Evolutionary conservation across 2,329 filamentous ascomycete species (phyloP).

Genomic region (Ophiostoma ulmi): DNA sequence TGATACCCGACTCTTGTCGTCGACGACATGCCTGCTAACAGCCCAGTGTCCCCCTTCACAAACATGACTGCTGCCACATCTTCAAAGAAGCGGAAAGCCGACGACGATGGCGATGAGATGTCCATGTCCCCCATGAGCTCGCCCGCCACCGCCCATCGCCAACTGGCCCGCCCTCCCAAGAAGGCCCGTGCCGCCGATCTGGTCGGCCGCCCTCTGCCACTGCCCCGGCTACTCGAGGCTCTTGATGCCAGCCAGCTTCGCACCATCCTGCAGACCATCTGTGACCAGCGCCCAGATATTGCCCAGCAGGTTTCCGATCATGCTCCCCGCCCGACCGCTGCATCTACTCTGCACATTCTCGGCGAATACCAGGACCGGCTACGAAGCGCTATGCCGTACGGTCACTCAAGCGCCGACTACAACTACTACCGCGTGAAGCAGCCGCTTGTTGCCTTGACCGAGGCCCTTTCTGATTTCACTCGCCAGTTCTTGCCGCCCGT

Average conservation of each 20-base stretch:
- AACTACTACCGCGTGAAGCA: slow-evolving; percentile 89
- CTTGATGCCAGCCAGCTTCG: slow-evolving; percentile 80
- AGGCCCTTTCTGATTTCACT: slow-evolving; percentile 89
- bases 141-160: slow-evolving; percentile 65
- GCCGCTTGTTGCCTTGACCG: slow-evolving; percentile 71
- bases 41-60: slow-evolving; percentile 46
- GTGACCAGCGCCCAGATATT: slow-evolving; percentile 81
- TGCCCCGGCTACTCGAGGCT: slow-evolving; percentile 82
- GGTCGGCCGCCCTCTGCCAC: slow-evolving; percentile 49
- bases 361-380: slow-evolving; percentile 75
- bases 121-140: slow-evolving; percentile 81
- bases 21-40: slow-evolving; percentile 18
- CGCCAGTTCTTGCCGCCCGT: slow-evolving; percentile 91
- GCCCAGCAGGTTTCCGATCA: slow-evolving; percentile 75
- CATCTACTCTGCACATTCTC: slow-evolving; percentile 73
- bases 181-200: slow-evolving; percentile 61
- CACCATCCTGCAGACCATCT: slow-evolving; percentile 81
- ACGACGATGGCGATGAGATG: slow-evolving; percentile 82
- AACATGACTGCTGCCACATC: slow-evolving; percentile 43
- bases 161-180: slow-evolving; percentile 62
- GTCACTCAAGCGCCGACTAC: slow-evolving; percentile 82
- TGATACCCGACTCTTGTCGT: not conserved
- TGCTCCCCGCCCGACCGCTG: slow-evolving; percentile 81
- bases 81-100: slow-evolving; percentile 79
- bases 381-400: slow-evolving; percentile 76